Percentiles rank a stretch among this genome's conserved stretches.
Evolutionary conservation across 2,329 filamentous ascomycete genomes (phyloP).

Genomic region (Zymoseptoria tritici): DNA sequence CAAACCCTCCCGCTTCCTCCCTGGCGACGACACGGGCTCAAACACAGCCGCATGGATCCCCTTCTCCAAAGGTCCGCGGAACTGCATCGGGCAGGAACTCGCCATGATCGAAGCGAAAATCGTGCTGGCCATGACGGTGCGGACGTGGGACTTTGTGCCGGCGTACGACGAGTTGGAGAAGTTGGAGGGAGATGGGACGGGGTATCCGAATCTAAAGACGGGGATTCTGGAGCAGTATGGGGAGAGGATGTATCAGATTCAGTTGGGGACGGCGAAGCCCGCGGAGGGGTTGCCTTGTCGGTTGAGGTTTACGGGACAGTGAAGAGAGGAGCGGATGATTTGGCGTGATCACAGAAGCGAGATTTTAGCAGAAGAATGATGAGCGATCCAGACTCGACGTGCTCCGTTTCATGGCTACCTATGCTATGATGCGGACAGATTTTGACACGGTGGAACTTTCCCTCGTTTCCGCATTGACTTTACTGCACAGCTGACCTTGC

Average conservation of each 20-base stretch:
- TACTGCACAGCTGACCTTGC: too few species aligned
- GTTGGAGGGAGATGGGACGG: constrained; percentile 30
- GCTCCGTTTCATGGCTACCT: too few species aligned
- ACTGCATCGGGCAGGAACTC: constrained; percentile 52
- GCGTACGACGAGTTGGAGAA: constrained; percentile 32
- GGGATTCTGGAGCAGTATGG: constrained; percentile 27
- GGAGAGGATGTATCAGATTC: constrained; percentile 30
- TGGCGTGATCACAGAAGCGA: too few species aligned
- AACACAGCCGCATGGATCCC: constrained; percentile 43
- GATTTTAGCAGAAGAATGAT: too few species aligned
- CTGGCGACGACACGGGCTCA: constrained; percentile 30
- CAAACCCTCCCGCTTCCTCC: constrained; percentile 43
- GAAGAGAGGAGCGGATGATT: neutral
- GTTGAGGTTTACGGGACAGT: constrained; percentile 13
- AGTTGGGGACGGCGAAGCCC: constrained; percentile 29
- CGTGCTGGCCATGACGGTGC: constrained; percentile 43
- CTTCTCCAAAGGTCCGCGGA: constrained; percentile 49
- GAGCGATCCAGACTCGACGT: too few species aligned
- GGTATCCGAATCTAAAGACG: constrained; percentile 21
- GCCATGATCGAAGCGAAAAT: constrained; percentile 47
- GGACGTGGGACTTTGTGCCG: constrained; percentile 44
- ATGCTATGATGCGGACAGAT: too few species aligned
- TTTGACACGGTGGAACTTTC: too few species aligned
- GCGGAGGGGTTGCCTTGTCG: constrained; percentile 30
- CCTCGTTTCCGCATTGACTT: too few species aligned